phyloP scores from a whole-genome alignment of 345 rosid species.

The Raphanus sativus region DNA sequence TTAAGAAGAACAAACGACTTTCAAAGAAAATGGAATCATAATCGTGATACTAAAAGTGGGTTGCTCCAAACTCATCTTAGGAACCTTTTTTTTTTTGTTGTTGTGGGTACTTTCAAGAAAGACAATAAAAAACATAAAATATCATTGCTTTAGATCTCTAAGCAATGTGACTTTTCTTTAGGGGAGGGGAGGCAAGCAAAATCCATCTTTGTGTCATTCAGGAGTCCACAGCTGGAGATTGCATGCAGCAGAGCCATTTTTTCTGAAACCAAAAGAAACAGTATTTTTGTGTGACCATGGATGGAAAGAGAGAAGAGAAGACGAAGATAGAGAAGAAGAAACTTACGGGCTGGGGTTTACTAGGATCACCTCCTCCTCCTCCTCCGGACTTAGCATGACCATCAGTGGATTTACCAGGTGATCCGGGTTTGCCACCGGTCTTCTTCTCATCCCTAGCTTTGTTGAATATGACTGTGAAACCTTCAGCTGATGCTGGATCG shows the following conservation, averaged over 20 bases:
- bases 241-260: conserved; percentile 94
- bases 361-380: conserved; percentile 44
- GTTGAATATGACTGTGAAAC: conserved; percentile 92
- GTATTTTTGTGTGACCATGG: background rate
- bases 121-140: conserved; percentile 38
- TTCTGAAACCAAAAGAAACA: conserved; percentile 50
- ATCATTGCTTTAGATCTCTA: conserved; percentile 37
- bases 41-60: conserved; percentile 40
- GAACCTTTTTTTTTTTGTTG: conserved; percentile 29
- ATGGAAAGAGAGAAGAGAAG: background rate
- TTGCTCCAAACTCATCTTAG: conserved; percentile 42
- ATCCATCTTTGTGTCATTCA: conserved; percentile 41
- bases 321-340: background rate
- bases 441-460: conserved; percentile 97
- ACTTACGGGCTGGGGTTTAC: conserved; percentile 80
- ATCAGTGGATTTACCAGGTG: conserved; percentile 61
- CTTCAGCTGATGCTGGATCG: conserved; percentile 98
- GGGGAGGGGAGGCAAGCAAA: background rate
- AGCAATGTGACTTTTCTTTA: conserved; percentile 38
- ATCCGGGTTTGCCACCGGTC: conserved; percentile 67
- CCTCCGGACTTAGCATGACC: conserved; percentile 53
- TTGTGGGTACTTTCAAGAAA: conserved; percentile 38
- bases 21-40: conserved; percentile 17
- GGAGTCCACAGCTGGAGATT: conserved; percentile 64
- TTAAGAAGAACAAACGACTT: background rate